phyloP scores from a whole-genome alignment of 1,139 yeast genomes.

The Debaryomyces robertsiae region DNA sequence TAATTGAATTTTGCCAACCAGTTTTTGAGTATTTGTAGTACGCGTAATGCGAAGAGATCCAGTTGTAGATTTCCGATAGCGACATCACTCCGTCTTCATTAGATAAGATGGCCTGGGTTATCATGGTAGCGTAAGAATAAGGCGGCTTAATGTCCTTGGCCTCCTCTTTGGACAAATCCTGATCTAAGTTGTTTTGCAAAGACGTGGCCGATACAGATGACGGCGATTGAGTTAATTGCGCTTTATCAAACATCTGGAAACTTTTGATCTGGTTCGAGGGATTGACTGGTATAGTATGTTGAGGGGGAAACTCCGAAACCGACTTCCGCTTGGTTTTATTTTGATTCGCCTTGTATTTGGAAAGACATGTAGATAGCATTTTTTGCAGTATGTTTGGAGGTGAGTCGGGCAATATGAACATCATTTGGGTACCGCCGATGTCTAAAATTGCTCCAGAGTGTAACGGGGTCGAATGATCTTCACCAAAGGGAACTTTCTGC shows the following conservation, averaged over 20 bases:
- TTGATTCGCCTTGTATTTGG: conserved; percentile 32
- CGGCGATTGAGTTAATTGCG: conserved; percentile 41
- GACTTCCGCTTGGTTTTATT: conserved; percentile 21
- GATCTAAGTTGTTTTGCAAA: conserved; percentile 53
- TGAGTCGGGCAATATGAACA: conserved; percentile 93
- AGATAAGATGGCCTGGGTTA: conserved; percentile 92
- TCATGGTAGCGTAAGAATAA: conserved; percentile 96
- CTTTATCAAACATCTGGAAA: conserved; percentile 57
- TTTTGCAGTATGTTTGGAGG: conserved; percentile 65
- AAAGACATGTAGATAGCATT: conserved; percentile 45
- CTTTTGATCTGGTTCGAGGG: conserved; percentile 34
- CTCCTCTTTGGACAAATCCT: conserved; percentile 84
- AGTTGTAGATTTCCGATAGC: conserved; percentile 85
- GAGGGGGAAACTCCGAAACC: conserved; percentile 20
- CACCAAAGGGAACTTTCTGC: conserved; percentile 55
- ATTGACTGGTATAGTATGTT: conserved; percentile 20
- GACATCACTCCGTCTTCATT: conserved; percentile 88
- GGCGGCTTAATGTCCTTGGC: conserved; percentile 96
- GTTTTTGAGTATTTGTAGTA: conserved; percentile 89
- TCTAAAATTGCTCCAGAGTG: conserved; percentile 87
- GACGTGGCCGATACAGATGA: conserved; percentile 44
- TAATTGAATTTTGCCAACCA: conserved; percentile 74
- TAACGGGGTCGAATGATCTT: conserved; percentile 54
- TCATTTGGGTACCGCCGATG: conserved; percentile 98
- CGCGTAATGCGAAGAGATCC: conserved; percentile 87